phyloP scores from a whole-genome alignment of 1,284 basidiomycete genomes.

The Vanrija sp. region DNA sequence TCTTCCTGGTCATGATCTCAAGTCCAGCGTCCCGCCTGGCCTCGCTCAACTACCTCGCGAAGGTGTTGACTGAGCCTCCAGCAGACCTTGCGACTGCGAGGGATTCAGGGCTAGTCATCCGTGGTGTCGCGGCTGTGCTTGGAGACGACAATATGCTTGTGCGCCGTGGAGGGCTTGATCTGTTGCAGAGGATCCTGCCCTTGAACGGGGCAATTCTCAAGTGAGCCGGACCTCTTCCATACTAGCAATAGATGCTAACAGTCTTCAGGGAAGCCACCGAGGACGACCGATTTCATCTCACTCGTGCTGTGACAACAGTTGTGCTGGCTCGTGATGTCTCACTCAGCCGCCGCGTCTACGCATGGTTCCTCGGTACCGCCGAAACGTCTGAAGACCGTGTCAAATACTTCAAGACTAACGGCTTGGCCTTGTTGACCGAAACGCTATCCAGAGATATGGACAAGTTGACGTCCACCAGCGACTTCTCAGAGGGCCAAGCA shows the following conservation, averaged over 20 bases:
- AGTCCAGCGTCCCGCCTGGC: constrained; percentile 81
- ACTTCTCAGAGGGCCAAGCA: constrained; percentile 66
- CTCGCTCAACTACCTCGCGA: constrained; percentile 78
- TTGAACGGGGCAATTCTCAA: constrained; percentile 67
- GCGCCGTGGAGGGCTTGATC: constrained; percentile 72
- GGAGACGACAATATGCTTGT: constrained; percentile 88
- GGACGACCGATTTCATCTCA: constrained; percentile 68
- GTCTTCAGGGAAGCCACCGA: constrained; percentile 48
- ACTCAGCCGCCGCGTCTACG: constrained; percentile 85
- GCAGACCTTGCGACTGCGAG: constrained; percentile 51
- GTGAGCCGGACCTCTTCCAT: constrained; percentile 33
- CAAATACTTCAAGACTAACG: constrained; percentile 64
- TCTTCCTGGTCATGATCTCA: constrained; percentile 90
- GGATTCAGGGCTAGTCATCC: constrained; percentile 86
- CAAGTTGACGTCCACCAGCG: constrained; percentile 55
- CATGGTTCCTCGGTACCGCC: constrained; percentile 82
- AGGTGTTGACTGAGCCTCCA: constrained; percentile 60
- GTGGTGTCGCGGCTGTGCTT: constrained; percentile 81
- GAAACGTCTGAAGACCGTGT: constrained; percentile 71
- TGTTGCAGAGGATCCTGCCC: constrained; percentile 69
- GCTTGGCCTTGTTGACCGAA: constrained; percentile 62
- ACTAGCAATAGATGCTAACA: background rate
- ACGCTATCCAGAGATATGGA: constrained; percentile 73
- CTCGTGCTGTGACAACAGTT: constrained; percentile 72
- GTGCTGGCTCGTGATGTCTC: constrained; percentile 89